Conservation (phyloP, 352 stramenopile species). For the Globisporangium spinosum region DNA sequence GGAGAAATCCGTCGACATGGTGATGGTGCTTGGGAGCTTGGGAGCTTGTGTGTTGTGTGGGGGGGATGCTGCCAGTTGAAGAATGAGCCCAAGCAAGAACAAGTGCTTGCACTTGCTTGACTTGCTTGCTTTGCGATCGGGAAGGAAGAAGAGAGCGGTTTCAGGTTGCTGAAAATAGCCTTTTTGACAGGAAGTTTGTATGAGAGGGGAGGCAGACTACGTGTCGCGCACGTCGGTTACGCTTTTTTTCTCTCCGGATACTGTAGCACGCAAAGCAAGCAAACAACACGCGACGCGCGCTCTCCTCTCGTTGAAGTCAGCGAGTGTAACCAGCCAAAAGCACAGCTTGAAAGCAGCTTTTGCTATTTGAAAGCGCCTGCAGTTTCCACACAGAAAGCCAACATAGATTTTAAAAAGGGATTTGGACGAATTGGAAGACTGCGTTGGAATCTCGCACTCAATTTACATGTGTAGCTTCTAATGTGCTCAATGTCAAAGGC, state of each 20-base stretch:
- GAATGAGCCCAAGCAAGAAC: constrained; percentile 5
- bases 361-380: not conserved
- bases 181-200: constrained; percentile 8
- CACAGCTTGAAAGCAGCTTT: too few relatives aligned
- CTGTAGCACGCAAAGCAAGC: too few relatives aligned
- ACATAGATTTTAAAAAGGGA: not conserved
- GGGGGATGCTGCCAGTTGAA: constrained; percentile 1
- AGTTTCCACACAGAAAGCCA: not conserved
- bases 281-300: not conserved
- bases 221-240: constrained; percentile 6
- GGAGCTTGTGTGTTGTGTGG: constrained; percentile 9
- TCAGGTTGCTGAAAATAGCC: not conserved
- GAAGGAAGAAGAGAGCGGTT: constrained; percentile 1
- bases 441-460: not conserved
- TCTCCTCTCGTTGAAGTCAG: not conserved
- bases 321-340: not conserved
- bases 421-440: not conserved
- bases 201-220: not conserved
- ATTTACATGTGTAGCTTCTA: too few relatives aligned
- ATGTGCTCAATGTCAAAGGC: not conserved
- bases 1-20: constrained; percentile 81
- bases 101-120: not conserved
- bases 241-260: not conserved
- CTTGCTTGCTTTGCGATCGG: not conserved
- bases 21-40: constrained; percentile 13